phyloP scores from a whole-genome alignment of 495 filamentous ascomycete species.

The Letharia lupina region DNA sequence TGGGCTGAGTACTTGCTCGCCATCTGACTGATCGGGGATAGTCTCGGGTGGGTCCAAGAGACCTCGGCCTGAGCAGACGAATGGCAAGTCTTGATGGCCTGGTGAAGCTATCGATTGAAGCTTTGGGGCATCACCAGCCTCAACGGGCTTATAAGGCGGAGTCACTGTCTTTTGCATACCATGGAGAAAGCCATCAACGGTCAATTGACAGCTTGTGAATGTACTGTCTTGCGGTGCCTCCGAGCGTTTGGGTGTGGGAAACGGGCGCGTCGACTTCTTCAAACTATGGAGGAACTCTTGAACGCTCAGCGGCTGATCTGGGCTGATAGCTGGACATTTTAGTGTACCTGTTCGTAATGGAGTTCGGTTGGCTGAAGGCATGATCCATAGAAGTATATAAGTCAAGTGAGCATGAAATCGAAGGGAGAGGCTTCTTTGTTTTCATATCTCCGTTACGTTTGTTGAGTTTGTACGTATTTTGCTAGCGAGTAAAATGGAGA shows the following conservation, averaged over 20 bases:
- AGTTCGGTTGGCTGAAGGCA: conserved; percentile 4
- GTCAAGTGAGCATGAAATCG: background rate
- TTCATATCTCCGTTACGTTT: background rate
- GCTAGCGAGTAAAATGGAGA: background rate
- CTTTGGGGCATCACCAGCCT: background rate
- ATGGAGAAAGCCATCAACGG: conserved; percentile 9
- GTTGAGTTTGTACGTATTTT: too few species aligned
- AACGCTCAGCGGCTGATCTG: conserved; percentile 5
- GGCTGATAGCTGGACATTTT: background rate
- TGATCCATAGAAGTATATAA: background rate
- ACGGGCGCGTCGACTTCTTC: background rate
- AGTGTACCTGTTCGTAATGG: background rate
- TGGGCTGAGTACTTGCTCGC: background rate
- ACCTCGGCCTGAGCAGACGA: background rate
- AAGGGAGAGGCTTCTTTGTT: background rate
- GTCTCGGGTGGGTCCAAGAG: background rate
- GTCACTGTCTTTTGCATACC: background rate
- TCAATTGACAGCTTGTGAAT: background rate
- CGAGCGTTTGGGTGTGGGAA: background rate
- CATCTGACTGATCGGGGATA: background rate
- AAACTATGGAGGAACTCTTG: conserved; percentile 13
- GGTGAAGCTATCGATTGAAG: background rate
- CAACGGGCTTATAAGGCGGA: background rate
- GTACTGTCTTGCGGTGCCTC: background rate
- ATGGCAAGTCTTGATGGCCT: background rate